phyloP scores from a whole-genome alignment of 768 basidiomycete genomes.

The Leccinum boreale region DNA sequence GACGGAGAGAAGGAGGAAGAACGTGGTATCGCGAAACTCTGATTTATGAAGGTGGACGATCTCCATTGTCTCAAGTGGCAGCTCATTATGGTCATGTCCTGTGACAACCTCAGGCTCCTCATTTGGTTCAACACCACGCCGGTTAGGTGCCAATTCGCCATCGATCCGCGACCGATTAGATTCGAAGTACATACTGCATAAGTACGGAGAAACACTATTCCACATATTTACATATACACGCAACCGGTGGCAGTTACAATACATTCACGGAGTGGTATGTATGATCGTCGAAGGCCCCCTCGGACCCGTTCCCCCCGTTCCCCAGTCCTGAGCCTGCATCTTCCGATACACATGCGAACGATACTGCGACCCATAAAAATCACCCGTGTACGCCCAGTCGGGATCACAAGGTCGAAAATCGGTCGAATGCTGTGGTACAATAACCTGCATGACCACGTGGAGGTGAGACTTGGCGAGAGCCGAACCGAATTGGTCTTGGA shows the following conservation, averaged over 20 bases:
- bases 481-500: constrained; percentile 25
- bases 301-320: constrained; percentile 19
- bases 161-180: constrained; percentile 1
- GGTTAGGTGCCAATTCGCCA: neutral
- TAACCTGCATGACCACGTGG: constrained; percentile 23
- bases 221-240: neutral
- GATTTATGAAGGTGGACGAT: constrained; percentile 7
- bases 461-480: constrained; percentile 27
- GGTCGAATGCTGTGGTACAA: constrained; percentile 9
- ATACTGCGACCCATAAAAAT: constrained; percentile 32
- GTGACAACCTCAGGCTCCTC: neutral
- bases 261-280: constrained; percentile 20
- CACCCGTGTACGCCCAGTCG: constrained; percentile 28
- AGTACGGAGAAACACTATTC: neutral
- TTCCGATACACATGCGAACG: constrained; percentile 30
- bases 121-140: neutral
- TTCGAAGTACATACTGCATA: neutral
- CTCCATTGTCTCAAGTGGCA: neutral
- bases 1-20: neutral
- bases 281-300: constrained; percentile 28
- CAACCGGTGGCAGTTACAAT: constrained; percentile 4
- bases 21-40: constrained; percentile 1
- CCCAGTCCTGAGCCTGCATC: constrained; percentile 28
- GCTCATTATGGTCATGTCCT: neutral
- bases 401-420: constrained; percentile 20